A percentile compares a stretch with the other conserved stretches of the same genome.
Conservation (phyloP, 2,329 filamentous ascomycete species). For the Aureobasidium sp. region DNA sequence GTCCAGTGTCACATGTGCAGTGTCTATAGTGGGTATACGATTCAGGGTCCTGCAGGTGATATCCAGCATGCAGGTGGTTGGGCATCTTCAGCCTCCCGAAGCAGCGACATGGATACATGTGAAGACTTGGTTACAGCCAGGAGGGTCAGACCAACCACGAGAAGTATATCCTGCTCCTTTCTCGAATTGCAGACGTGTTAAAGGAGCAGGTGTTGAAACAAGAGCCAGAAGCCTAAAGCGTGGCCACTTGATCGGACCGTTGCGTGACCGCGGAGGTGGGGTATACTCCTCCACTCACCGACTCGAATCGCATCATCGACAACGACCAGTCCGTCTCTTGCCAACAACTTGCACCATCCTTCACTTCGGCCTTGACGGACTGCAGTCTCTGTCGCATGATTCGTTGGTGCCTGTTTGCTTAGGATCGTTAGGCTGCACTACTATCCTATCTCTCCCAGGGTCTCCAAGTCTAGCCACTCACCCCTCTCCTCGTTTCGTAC, state of each 20-base stretch:
- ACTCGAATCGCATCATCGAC: constrained; percentile 5
- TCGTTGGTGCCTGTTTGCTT: constrained; percentile 1
- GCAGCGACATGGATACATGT: not conserved
- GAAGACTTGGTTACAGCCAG: not conserved
- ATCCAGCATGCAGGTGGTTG: not conserved
- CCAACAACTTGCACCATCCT: not conserved
- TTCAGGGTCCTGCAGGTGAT: constrained; percentile 1
- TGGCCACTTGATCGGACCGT: not conserved
- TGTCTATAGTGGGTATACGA: not conserved
- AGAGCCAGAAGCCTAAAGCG: not conserved
- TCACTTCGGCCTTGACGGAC: not conserved
- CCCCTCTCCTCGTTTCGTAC: not conserved
- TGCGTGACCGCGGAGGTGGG: constrained; percentile 1
- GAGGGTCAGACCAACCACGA: constrained; percentile 1
- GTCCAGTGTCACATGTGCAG: not conserved
- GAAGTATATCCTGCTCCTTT: not conserved
- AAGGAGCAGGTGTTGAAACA: not conserved
- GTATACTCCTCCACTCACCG: not conserved
- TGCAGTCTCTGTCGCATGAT: not conserved
- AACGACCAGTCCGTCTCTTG: not conserved
- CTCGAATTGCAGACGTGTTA: not conserved
- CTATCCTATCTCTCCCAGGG: not conserved
- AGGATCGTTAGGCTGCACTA: not conserved
- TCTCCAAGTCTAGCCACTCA: not conserved
- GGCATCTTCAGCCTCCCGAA: not conserved